phyloP scores from a whole-genome alignment of 768 basidiomycete species.

The Trametopsis cervina region DNA sequence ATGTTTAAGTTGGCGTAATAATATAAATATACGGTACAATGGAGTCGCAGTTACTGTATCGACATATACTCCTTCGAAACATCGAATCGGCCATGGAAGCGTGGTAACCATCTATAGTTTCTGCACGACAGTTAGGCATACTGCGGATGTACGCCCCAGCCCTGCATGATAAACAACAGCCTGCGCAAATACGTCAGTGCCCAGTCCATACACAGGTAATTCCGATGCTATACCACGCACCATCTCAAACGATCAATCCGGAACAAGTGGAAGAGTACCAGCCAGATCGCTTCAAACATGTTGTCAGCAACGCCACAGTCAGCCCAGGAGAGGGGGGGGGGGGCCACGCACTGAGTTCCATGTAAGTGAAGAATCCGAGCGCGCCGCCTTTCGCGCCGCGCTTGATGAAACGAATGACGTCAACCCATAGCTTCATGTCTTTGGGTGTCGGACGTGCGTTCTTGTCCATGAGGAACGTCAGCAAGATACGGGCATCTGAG shows the following conservation, averaged over 20 bases:
- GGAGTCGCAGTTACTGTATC: background rate
- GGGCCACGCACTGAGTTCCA: conserved; percentile 40
- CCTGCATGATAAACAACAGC: conserved; percentile 43
- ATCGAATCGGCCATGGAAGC: background rate
- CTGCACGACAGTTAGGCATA: background rate
- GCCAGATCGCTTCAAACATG: conserved; percentile 31
- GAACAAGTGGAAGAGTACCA: conserved; percentile 39
- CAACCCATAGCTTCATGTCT: conserved; percentile 54
- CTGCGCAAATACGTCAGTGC: no score
- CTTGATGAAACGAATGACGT: conserved; percentile 44
- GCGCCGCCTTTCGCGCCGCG: conserved; percentile 39
- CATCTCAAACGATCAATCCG: conserved; percentile 37
- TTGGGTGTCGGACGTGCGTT: conserved; percentile 35
- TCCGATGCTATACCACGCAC: no score
- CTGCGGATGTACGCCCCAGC: conserved; percentile 35
- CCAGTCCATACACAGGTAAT: no score
- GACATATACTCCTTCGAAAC: background rate
- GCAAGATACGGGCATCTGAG: conserved; percentile 40
- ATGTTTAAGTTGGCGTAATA: background rate
- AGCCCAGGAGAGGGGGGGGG: background rate
- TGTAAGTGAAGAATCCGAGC: conserved; percentile 50
- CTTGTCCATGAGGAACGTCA: conserved; percentile 41
- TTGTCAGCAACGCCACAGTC: background rate
- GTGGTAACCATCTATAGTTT: background rate
- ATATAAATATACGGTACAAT: background rate